Base-by-base conservation (phyloP, 495 filamentous ascomycete species). In the Penicillium dipodomyicola region DNA sequence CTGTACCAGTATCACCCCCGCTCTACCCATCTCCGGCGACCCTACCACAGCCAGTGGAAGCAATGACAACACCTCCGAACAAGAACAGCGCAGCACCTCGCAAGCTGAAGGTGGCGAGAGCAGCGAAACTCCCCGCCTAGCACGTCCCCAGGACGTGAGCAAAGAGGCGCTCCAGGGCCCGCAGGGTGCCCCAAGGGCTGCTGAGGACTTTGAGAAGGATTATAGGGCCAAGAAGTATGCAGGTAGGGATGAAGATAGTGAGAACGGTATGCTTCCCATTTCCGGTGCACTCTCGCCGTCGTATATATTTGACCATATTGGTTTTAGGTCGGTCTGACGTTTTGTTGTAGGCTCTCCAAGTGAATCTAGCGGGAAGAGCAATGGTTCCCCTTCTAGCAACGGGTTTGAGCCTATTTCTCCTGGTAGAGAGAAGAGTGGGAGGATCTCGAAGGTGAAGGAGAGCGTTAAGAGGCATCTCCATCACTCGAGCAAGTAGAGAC, bases 141-240 rank as follows among this genome's bases (percentile, higher is more conserved):
- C 29, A 0, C 58, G 32, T 48, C 12, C 40, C 11, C 45, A 48
- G 0, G 45, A 59, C 2, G 72, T 62, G 19, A 74, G 71, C 60
- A 48, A 68, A 49, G 74, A 77, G 45, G 69, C 74, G 2, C 57
- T 76, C 25, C 53, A 62, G 53, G 74, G 72, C 0, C 74, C 72
- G 2, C 64, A 68, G 48, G 64, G 60, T 19, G 65, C 70, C 8
- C 52, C 70, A 0, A 57, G 62, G 33, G 35, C 62, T 3, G 64
- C 63, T 19, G 67, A 63, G 39, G 63, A 73, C 29, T 69, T 72
- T 44, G 64, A 69, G 50, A 66, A 69, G 30, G 57, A 69, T 49
- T 48, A 20, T 12, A 61, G 64, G 47, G 44, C 39, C 15, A 43
- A 60, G 37, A 53, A 39, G 39, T 9, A 49, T 35, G 49, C 11